Evolutionary conservation across 2,329 filamentous ascomycete genomes (phyloP), one percentile per base, ranked within the genome.

Genomic region (Nannizziopsis arthrosporioides): DNA sequence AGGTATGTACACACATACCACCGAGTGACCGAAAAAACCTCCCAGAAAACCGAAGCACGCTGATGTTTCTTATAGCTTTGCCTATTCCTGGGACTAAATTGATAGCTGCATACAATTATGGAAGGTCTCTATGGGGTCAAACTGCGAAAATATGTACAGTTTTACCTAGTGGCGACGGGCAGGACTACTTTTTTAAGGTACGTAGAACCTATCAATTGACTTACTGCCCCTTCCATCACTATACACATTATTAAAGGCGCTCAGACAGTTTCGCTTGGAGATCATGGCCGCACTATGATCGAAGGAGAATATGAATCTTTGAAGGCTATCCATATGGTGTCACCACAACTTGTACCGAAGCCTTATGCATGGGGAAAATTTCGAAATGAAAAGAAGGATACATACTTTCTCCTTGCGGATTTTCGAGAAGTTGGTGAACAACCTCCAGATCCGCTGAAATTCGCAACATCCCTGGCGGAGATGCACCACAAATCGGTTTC

Each of bases 401-500:
- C 39, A 1, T 51, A 57, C 43, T 62, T 60, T 51, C 50, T 60
- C 9, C 48, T 61, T 3, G 47, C 40, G 12, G 52, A 51, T 7
- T 57, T 54, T 36, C 47, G 51, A 14, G 53, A 55, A 17, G 52
- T 59, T 14, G 50, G 51, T 5, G 17, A 54, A 6, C 46, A 54
- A 19, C 54, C 51, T 3, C 56, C 57, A 4, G 49, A 57, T 19
- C 50, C 53, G 17, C 17, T 44, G 4, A 52, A 39, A 15, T 53
- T 58, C 30, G 46, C 51, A 1, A 32, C 50, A 15, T 42, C 49
- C 12, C 42, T 61, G 7, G 58, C 56, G 4, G 54, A 58, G 17
- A 34, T 61, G 19, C 58, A 60, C 39, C 40, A 32, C 17, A 55
- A 42, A 6, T 54, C 52, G 1, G 42, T 47, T 2, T 60, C 57